Base-by-base conservation (phyloP, 2,329 filamentous ascomycete genomes). In the Ophiobolus disseminans region DNA sequence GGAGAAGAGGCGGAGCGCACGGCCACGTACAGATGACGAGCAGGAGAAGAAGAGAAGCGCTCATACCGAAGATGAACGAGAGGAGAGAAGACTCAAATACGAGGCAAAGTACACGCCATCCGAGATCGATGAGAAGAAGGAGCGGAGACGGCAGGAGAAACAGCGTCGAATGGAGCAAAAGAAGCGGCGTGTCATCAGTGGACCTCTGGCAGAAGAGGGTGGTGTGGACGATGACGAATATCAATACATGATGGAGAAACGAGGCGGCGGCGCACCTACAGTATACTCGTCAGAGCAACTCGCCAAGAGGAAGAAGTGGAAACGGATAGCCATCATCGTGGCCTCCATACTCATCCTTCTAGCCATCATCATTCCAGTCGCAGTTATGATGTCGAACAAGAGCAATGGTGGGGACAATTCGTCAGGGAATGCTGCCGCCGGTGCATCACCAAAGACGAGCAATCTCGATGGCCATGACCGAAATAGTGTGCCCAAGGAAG, bases 271-370 rank as follows among this genome's bases (percentile, higher is more conserved):
- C 31, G 48, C 49, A 6, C 62, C 62, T 1, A 73, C 66, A 26
- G 57, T 65, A 21, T 66, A 73, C 17, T 67, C 73, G 17, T 74
- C 75, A 40, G 74, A 76, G 42, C 70, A 75, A 22, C 63, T 70
- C 30, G 65, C 63, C 23, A 59, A 50, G 60, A 57, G 72, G 68
- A 70, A 72, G 66, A 72, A 78, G 71, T 62, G 69, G 60, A 72
- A 87, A 73, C 84, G 83, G 61, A 80, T 85, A 56, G 73, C 79
- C 13, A 73, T 74, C 25, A 69, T 73, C 1, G 72, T 69, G 8
- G 45, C 71, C 8, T 58, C 63, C 2, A 49, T 77, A 3, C 47
- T 80, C 4, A 50, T 78, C 1, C 48, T 79, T 13, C 66, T 80
- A 6, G 73, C 70, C 9, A 78, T 80, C 49, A 73, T 75, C 38